Evolutionary conservation across 2,329 filamentous ascomycete species (phyloP).

Genomic region (Amesomyces nigricolor): DNA sequence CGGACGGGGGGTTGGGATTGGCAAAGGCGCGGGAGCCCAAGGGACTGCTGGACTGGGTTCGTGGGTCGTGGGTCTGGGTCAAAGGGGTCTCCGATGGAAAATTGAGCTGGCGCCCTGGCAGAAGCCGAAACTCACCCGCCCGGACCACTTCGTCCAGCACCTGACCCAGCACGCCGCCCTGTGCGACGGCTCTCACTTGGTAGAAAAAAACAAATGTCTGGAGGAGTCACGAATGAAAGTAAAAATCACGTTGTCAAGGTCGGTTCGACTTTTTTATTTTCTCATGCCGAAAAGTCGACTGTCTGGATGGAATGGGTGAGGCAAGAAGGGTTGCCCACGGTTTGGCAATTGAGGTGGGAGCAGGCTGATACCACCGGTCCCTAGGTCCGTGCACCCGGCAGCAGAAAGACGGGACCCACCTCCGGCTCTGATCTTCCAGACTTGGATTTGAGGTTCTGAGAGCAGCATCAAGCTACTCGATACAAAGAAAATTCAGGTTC

Average conservation of each 20-base stretch:
- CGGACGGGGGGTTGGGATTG: constrained; percentile 26
- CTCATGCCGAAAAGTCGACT: neutral
- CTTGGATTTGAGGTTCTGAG: no score
- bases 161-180: neutral
- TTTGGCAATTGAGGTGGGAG: no score
- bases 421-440: neutral
- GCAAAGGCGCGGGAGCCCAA: constrained; percentile 10
- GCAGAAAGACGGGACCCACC: neutral
- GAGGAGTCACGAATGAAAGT: no score
- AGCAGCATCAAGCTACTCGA: no score
- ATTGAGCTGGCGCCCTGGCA: constrained; percentile 13
- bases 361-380: no score
- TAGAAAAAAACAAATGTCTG: neutral
- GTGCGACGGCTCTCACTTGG: neutral
- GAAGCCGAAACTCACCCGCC: constrained; percentile 5
- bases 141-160: neutral
- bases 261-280: no score
- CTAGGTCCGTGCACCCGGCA: no score
- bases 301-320: neutral
- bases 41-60: constrained; percentile 11
- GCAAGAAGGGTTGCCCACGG: neutral
- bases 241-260: no score
- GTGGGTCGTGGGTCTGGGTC: neutral
- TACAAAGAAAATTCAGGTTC: no score
- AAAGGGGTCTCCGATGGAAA: constrained; percentile 21